phyloP scores from a whole-genome alignment of 176 grass and related monocot species.

The Aegilops bicornis region DNA sequence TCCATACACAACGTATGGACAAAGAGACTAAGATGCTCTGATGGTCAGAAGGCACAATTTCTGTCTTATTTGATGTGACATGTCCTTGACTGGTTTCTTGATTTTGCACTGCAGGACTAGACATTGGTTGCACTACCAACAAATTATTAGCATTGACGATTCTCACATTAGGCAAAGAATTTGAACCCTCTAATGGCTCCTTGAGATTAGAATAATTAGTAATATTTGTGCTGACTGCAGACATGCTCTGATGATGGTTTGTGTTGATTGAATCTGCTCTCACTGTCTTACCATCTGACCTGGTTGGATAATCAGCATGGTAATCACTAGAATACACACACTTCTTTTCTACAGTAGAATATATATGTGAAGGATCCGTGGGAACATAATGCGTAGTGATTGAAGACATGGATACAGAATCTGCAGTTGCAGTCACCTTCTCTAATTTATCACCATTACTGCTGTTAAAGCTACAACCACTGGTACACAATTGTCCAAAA shows the following conservation, averaged over 20 bases:
- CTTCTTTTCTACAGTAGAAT: conserved; percentile 38
- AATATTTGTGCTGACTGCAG: conserved; percentile 31
- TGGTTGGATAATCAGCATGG: conserved; percentile 41
- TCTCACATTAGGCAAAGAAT: conserved; percentile 32
- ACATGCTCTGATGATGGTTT: conserved; percentile 23
- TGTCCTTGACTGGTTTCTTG: conserved; percentile 50
- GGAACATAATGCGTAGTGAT: conserved; percentile 18
- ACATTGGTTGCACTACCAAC: conserved; percentile 38
- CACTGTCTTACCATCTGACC: conserved; percentile 22
- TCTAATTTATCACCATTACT: conserved; percentile 33
- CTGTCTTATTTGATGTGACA: conserved; percentile 58
- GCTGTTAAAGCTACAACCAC: conserved; percentile 22
- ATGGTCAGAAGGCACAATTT: conserved; percentile 75
- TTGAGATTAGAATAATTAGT: conserved; percentile 36
- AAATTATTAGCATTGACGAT: conserved; percentile 14
- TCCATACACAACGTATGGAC: conserved; percentile 92
- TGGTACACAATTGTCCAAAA: conserved; percentile 23
- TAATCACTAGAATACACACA: conserved; percentile 53
- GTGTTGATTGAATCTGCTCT: conserved; percentile 33
- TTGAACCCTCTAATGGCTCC: conserved; percentile 37
- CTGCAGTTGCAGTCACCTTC: conserved; percentile 7
- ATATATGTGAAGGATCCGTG: conserved; percentile 26
- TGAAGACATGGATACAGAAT: conserved; percentile 35
- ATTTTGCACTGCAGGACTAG: conserved; percentile 34
- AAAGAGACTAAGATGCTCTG: conserved; percentile 93